Conservation (phyloP, 495 filamentous ascomycete genomes). For the Penicillium pancosmium region DNA sequence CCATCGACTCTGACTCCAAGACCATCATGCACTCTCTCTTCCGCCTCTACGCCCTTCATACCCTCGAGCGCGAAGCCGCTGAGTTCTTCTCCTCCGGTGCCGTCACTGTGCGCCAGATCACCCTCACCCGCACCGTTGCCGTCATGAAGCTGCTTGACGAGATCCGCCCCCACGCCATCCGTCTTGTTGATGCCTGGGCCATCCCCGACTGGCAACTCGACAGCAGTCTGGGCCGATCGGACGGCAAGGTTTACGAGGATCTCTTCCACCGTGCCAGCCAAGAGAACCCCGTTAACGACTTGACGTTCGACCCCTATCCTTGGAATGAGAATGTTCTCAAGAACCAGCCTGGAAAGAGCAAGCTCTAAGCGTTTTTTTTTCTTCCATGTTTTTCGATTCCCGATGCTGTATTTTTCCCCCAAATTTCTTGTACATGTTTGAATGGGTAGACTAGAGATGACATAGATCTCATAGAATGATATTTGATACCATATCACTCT, state of each 20-base stretch:
- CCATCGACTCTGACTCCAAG: conserved; percentile 56
- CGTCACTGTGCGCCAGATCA: conserved; percentile 65
- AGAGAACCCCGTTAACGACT: conserved; percentile 67
- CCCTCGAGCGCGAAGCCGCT: conserved; percentile 63
- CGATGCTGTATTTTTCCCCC: conserved; percentile 18
- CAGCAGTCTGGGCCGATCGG: conserved; percentile 61
- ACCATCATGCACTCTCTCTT: conserved; percentile 62
- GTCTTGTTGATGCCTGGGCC: conserved; percentile 67
- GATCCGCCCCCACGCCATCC: conserved; percentile 67
- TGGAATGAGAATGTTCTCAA: conserved; percentile 61
- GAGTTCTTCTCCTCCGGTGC: conserved; percentile 69
- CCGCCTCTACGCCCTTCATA: conserved; percentile 65
- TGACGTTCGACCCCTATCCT: conserved; percentile 69
- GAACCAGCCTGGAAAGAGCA: conserved; percentile 46
- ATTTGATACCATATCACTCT: not conserved
- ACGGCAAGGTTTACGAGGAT: conserved; percentile 71
- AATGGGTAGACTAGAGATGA: conserved; percentile 14
- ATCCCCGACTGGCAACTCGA: conserved; percentile 74
- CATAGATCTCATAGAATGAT: conserved; percentile 21
- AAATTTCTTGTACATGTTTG: conserved; percentile 7
- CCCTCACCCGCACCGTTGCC: conserved; percentile 58
- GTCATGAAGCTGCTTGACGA: conserved; percentile 68
- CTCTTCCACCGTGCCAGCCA: conserved; percentile 66
- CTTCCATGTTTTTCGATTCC: conserved; percentile 3
- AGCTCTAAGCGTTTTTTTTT: conserved; percentile 30